Evolutionary conservation across 73 alveolate species (phyloP).

Genomic region (Blepharisma stoltei): DNA sequence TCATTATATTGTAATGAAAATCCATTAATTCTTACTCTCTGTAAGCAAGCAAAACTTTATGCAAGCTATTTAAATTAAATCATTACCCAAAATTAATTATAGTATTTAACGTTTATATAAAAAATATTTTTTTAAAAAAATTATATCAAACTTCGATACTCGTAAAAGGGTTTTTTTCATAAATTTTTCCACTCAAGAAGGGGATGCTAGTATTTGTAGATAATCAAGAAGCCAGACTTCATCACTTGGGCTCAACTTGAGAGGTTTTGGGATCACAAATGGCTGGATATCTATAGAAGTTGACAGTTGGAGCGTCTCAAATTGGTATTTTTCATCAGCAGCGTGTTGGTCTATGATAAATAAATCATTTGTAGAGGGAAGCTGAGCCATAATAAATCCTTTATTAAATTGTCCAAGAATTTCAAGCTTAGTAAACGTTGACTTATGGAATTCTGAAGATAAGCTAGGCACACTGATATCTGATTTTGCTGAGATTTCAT

Average conservation of each 20-base stretch:
- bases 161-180: no score
- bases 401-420: slow-evolving; percentile 92
- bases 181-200: no score
- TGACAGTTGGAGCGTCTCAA: slow-evolving; percentile 75
- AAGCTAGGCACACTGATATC: background rate
- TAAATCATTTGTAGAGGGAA: slow-evolving; percentile 51
- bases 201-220: slow-evolving; percentile 31
- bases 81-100: no score
- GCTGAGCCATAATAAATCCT: slow-evolving; percentile 88
- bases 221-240: slow-evolving; percentile 43
- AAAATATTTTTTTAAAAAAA: no score
- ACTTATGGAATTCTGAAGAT: slow-evolving; percentile 50
- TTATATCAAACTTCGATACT: no score
- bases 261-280: slow-evolving; percentile 55
- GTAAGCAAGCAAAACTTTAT: no score
- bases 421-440: slow-evolving; percentile 67
- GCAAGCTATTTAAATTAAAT: no score
- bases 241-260: slow-evolving; percentile 53
- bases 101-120: no score
- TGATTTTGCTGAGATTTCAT: no score
- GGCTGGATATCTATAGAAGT: slow-evolving; percentile 50
- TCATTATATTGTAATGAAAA: slow-evolving; percentile 16
- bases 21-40: slow-evolving; percentile 29
- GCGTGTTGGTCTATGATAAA: slow-evolving; percentile 97
- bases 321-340: slow-evolving; percentile 91